Percentiles rank a stretch among this genome's conserved stretches.
Conservation (phyloP, 2,329 filamentous ascomycete species). For the Colletotrichum sp. region DNA sequence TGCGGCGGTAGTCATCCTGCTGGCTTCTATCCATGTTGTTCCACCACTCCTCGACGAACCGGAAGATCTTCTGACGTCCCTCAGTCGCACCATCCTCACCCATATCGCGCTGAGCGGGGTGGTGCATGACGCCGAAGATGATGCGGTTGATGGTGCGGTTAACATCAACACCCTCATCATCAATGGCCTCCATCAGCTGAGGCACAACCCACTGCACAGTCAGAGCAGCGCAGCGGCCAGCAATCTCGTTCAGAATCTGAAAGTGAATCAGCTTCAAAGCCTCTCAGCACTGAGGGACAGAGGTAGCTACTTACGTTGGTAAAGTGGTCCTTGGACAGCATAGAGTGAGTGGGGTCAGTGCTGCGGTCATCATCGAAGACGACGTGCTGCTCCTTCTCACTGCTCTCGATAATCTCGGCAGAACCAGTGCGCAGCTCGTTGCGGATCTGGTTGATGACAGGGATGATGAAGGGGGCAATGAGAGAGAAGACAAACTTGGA, state of each 20-base stretch:
- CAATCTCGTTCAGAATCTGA: slow-evolving; percentile 82
- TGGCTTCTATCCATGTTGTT: slow-evolving; percentile 64
- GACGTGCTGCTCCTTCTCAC: slow-evolving; percentile 81
- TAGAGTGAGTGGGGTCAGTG: slow-evolving; percentile 89
- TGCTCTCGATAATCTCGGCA: slow-evolving; percentile 85
- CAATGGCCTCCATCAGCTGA: slow-evolving; percentile 87
- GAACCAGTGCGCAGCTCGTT: slow-evolving; percentile 85
- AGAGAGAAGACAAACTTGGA: slow-evolving; percentile 92
- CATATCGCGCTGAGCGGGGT: slow-evolving; percentile 77
- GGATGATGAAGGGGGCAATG: slow-evolving; percentile 85
- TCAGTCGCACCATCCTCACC: slow-evolving; percentile 75
- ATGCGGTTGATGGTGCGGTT: slow-evolving; percentile 77
- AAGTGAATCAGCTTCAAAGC: not conserved
- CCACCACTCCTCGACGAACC: slow-evolving; percentile 88
- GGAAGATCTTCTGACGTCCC: slow-evolving; percentile 79
- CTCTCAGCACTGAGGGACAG: not conserved
- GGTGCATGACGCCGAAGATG: slow-evolving; percentile 83
- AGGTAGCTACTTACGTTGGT: slow-evolving; percentile 64
- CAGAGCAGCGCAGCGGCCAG: slow-evolving; percentile 80
- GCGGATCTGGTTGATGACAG: slow-evolving; percentile 87
- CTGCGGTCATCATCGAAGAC: slow-evolving; percentile 82
- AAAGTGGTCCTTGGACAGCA: slow-evolving; percentile 97
- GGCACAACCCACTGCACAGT: slow-evolving; percentile 87
- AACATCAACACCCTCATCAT: slow-evolving; percentile 75
- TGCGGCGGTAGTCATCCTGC: slow-evolving; percentile 71